Evolutionary conservation across 371 early-diverging fungal genomes (phyloP), one percentile per base, ranked within the genome.

Genomic region (Choanephora cucurbitarum): DNA sequence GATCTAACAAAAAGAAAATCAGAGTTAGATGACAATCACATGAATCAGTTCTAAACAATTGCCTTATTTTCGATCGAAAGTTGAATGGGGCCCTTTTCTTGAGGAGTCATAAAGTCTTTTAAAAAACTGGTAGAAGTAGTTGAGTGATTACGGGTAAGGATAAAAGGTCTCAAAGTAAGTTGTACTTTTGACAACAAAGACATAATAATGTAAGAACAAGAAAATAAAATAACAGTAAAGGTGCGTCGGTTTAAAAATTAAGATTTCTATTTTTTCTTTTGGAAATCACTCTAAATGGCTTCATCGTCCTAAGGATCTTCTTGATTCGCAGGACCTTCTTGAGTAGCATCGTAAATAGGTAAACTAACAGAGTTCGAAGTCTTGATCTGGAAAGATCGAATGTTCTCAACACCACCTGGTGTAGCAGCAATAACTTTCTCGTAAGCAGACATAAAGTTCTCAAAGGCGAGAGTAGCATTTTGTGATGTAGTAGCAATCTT

Each of bases 331-430:
- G n/a, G n/a, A n/a, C n/a, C 53, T 24, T 54, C 47, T 61, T 48
- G 8, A 60, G 7, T 7, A 28, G 28, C 63, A 32, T 70, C 75
- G 64, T 84, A 96, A 31, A 96, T 62, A 1, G 95, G 95, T 60
- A 96, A 80, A 42, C 90, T 81, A 4, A 83, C 70, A 11, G 94
- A 92, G n/a, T 81, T 79, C 40, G 72, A 77, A 3, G 93, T 87
- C 70, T 94, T 94, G 70, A 96, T 72, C 46, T 84, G 77, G 43
- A 96, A 75, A 2, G 91, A 80, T 60, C 84, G 87, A 49, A 96
- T 82, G 69, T 91, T 93, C 28, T 72, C 69, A 81, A 90, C 87
- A 50, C 84, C 81, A 42, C 86, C 79, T n/a, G 90, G 87, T 37
- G 92, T 74, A 53, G 80, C 82, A 24, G 73, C 76, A 5, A 84